Conservation (phyloP, 768 basidiomycete species). For the Lactarius quietus region DNA sequence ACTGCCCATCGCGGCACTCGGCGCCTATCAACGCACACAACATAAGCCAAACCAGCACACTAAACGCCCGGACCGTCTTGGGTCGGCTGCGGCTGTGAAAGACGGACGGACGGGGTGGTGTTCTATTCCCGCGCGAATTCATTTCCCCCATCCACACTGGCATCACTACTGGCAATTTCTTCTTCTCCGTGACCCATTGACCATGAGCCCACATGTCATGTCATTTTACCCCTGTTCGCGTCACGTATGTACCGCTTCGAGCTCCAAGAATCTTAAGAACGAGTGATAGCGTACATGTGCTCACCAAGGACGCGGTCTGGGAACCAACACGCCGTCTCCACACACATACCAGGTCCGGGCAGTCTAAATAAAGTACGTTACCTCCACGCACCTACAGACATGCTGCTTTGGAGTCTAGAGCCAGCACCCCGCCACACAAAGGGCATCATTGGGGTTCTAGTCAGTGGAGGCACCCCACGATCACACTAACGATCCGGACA, state of each 20-base stretch:
- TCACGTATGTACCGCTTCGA: not conserved
- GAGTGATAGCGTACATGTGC: not conserved
- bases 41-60: not conserved
- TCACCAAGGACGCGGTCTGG: not conserved
- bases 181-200: not conserved
- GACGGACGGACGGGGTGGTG: conserved; percentile 17
- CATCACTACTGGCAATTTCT: not conserved
- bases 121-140: not conserved
- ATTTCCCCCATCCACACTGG: not conserved
- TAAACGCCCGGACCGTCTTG: conserved; percentile 1
- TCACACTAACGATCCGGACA: conserved; percentile 21
- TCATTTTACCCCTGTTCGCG: not conserved
- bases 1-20: conserved; percentile 13
- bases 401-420: not conserved
- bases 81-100: conserved; percentile 21
- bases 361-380: not conserved
- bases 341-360: conserved; percentile 1
- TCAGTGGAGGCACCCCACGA: not conserved
- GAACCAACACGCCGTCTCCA: conserved; percentile 10
- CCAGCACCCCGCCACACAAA: not conserved
- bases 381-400: not conserved
- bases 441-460: not conserved
- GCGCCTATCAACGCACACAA: conserved; percentile 9
- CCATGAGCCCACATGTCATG: not conserved
- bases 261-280: not conserved